Evolutionary conservation across 1,284 basidiomycete genomes (phyloP), one percentile per base, ranked within the genome.

Genomic region (Ganoderma leucocontextum): DNA sequence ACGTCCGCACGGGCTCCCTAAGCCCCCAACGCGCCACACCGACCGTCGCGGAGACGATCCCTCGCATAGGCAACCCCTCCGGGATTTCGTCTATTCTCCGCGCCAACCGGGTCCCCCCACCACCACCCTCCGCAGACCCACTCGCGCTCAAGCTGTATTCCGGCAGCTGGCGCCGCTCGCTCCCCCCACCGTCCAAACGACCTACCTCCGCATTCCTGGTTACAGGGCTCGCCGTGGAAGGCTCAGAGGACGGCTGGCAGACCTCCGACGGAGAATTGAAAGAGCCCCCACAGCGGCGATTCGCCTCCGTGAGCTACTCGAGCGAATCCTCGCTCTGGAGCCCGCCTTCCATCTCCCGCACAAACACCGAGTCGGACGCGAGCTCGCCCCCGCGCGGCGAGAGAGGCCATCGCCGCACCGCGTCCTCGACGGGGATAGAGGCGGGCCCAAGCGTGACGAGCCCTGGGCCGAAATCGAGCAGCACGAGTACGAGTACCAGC

Each of bases 51-150:
- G 66, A 73, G 66, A 62, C 55, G 17, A 64, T 75, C 64, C 63
- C 75, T 53, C 69, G 70, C 47, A 47, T 47, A 29, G 63, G 63
- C 41, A 53, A 42, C 15, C 7, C 33, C 10, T 41, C 47, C 15
- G 47, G 57, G 33, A 53, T 77, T 4, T 60, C 82, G 29, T 65
- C 69, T 22, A 83, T 83, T 44, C 72, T 84, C 60, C 82, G 86
- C 71, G 75, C 81, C 22, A 67, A 70, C 19, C 77, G 71, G 39
- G 74, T 77, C 2, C 78, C 78, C 2, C 78, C 74, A 0, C 83
- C 82, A 12, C 88, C 89, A 2, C 89, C 90, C 0, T 83, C 83
- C 0, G 77, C 81, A 12, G 86, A 87, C 62, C 89, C 89, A 2
- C 80, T 81, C 5, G 82, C 86, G 1, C 81, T 91, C 66, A 85